These are phyloP conservation scores for Alternaria ventricosa DNA, from an alignment of 2,329 filamentous ascomycete species.

Conservation along the genomic window DNA sequence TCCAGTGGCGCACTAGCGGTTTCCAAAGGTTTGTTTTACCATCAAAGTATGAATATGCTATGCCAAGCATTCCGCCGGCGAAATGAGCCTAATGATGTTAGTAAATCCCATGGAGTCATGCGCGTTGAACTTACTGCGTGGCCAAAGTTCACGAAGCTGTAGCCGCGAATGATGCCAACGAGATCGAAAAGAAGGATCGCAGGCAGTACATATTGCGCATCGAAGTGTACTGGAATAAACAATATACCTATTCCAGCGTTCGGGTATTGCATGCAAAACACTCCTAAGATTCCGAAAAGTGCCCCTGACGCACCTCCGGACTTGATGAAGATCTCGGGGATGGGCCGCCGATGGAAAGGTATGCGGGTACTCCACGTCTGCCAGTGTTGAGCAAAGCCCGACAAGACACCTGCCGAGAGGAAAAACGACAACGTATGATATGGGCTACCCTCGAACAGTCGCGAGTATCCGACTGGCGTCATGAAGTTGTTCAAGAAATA, in stretches of 20 bases:
- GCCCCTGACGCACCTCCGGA: constrained; percentile 46
- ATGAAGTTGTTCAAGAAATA: constrained; percentile 42
- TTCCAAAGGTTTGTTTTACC: constrained; percentile 44
- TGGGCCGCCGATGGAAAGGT: constrained; percentile 19
- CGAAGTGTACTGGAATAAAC: constrained; percentile 40
- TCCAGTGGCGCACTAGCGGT: constrained; percentile 42
- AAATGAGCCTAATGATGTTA: constrained; percentile 43
- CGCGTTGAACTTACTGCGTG: constrained; percentile 39
- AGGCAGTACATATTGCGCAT: constrained; percentile 40
- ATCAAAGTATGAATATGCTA: constrained; percentile 43
- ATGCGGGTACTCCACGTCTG: constrained; percentile 28
- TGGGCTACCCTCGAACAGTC: constrained; percentile 38
- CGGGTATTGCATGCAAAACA: constrained; percentile 44
- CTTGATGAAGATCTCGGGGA: constrained; percentile 33
- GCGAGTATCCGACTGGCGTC: constrained; percentile 35
- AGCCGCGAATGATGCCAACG: constrained; percentile 38
- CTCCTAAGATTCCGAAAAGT: constrained; percentile 37
- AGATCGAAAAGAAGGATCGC: constrained; percentile 44
- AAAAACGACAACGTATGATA: constrained; percentile 40
- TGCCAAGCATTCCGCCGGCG: constrained; percentile 36
- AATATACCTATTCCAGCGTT: constrained; percentile 38
- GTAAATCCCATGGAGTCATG: neutral
- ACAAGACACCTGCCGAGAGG: constrained; percentile 37
- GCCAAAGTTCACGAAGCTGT: constrained; percentile 37
- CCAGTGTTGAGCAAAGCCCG: constrained; percentile 40